Conservation (phyloP, 1,284 basidiomycete species). For the Ceratobasidium sp. region DNA sequence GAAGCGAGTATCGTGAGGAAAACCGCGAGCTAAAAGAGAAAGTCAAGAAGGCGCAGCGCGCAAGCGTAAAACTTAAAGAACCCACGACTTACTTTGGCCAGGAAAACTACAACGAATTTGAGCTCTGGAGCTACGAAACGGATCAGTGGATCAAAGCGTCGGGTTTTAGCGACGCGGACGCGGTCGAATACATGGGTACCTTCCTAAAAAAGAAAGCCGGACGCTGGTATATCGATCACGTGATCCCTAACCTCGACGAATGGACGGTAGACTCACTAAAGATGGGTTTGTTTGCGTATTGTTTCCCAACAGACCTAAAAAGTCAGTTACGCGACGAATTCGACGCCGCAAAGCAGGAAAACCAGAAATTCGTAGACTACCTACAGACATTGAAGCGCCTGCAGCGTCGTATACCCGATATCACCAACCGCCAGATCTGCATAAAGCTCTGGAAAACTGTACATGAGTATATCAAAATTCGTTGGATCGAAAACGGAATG, state of each 20-base stretch:
- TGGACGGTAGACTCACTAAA: slow-evolving; percentile 23
- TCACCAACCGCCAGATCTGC: slow-evolving; percentile 2
- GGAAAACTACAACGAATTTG: slow-evolving; percentile 27
- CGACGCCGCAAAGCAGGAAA: slow-evolving; percentile 47
- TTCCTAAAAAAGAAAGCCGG: slow-evolving; percentile 39
- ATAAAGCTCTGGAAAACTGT: slow-evolving; percentile 44
- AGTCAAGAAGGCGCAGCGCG: neutral
- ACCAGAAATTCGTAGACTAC: slow-evolving; percentile 52
- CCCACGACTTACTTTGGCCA: slow-evolving; percentile 28
- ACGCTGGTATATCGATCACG: slow-evolving; percentile 22
- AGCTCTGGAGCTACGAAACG: slow-evolving; percentile 29
- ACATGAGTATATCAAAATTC: slow-evolving; percentile 25
- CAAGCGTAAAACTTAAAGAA: neutral
- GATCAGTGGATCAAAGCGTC: slow-evolving; percentile 30
- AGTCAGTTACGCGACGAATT: slow-evolving; percentile 51
- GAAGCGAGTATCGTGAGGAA: neutral
- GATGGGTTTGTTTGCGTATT: slow-evolving; percentile 61
- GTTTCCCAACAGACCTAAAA: slow-evolving; percentile 62
- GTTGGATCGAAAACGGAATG: slow-evolving; percentile 36
- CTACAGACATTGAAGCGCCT: slow-evolving; percentile 12
- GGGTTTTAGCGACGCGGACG: neutral
- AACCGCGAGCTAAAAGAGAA: neutral
- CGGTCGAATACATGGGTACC: slow-evolving; percentile 5
- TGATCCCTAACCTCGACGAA: slow-evolving; percentile 13
- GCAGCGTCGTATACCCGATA: slow-evolving; percentile 20